Base-by-base conservation (phyloP, 495 filamentous ascomycete genomes). In the Cercophora samala region DNA sequence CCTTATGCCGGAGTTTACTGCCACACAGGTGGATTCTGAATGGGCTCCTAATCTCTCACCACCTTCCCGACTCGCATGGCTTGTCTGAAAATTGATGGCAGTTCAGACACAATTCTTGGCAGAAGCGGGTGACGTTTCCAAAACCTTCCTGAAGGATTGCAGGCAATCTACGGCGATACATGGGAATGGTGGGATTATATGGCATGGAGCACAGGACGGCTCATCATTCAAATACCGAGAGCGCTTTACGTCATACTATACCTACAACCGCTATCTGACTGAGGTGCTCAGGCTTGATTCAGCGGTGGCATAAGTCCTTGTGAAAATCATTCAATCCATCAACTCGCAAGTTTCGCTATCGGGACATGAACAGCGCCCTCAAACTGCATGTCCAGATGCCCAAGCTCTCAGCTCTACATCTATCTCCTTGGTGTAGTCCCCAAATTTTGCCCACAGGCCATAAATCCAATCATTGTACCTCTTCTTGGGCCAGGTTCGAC, bases 391-490 rank as follows among this genome's bases (percentile, higher is more conserved):
- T 22, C 73, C 73, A 1, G 42, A 24, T 52, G 66, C 73, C 75
- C 72, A 75, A 24, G 60, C 64, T 23, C 70, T 56, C 32, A 4
- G 67, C 66, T 77, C 71, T 2, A 77, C 70, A 19, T 73, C 72
- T 23, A 76, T 52, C 64, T 76, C 75, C n/a, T 21, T 2, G 32
- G 64, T 69, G 64, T 76, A 76, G 21, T 73, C 74, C 6, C 70
- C 65, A 69, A 77, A 74, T 53, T 64, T 72, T 1, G 21, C 58
- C 64, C 74, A 74, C 1, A 72, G 66, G 0, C 24, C 42, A 8
- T 72, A 53, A 9, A 77, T 59, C 68, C 75, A 52, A 11, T 72
- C 37, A 46, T 68, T 66, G 65, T 71, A 68, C 37, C 75, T 65
- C 53, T 24, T 32, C 29, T n/a, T n/a, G n/a, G 29, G 54, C 73